These are phyloP conservation scores for Stagonosporopsis chrysanthemi DNA, from an alignment of 2,329 filamentous ascomycete species.

Conservation along the genomic window DNA sequence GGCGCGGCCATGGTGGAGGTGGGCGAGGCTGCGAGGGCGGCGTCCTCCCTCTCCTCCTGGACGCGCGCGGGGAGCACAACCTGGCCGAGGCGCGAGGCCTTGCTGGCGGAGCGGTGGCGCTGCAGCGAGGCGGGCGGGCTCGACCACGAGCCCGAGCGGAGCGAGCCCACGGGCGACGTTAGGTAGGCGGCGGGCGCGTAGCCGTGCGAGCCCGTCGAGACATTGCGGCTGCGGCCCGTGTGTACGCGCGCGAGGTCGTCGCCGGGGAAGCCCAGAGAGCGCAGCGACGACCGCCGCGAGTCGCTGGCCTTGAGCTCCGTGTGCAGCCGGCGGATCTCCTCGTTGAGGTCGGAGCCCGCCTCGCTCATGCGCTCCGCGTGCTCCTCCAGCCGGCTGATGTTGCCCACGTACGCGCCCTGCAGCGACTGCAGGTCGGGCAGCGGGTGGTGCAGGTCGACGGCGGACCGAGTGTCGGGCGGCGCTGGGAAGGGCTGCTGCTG, in stretches of 20 bases:
- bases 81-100: slow-evolving; percentile 52
- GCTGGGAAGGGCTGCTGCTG: no score
- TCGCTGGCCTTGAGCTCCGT: slow-evolving; percentile 74
- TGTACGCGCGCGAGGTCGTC: slow-evolving; percentile 36
- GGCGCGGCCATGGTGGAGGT: slow-evolving; percentile 2
- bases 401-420: slow-evolving; percentile 68
- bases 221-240: slow-evolving; percentile 48
- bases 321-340: slow-evolving; percentile 77
- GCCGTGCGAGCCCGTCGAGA: slow-evolving; percentile 54
- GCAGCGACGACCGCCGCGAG: slow-evolving; percentile 69
- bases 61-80: slow-evolving; percentile 49
- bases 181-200: slow-evolving; percentile 59
- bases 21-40: no score
- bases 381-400: slow-evolving; percentile 77
- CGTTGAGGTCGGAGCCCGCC: slow-evolving; percentile 75
- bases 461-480: no score
- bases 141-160: slow-evolving; percentile 59
- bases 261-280: slow-evolving; percentile 57
- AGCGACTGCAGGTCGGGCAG: slow-evolving; percentile 68
- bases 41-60: not conserved
- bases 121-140: slow-evolving; percentile 42
- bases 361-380: slow-evolving; percentile 77
- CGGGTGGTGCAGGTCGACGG: slow-evolving; percentile 56
- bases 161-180: slow-evolving; percentile 70
- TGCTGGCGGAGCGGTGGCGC: slow-evolving; percentile 51